Evolutionary conservation across 345 rosid species (phyloP).

Genomic region (Angophora floribunda): DNA sequence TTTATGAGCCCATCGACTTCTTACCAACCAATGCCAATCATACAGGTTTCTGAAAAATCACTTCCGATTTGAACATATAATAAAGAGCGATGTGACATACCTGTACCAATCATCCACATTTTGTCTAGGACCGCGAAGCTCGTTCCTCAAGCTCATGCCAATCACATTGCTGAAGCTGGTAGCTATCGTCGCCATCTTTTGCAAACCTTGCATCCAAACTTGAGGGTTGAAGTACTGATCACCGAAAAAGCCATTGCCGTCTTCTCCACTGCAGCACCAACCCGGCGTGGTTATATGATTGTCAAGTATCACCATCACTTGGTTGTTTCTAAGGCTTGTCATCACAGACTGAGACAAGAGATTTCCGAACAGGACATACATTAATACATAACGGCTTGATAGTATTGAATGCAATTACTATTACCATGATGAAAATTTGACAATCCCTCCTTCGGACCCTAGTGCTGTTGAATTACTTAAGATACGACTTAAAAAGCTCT

Average conservation of each 20-base stretch:
- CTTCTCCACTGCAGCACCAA: conserved; percentile 72
- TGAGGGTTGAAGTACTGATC: conserved; percentile 64
- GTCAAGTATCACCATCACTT: conserved; percentile 85
- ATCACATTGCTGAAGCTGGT: conserved; percentile 46
- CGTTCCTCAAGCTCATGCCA: conserved; percentile 92
- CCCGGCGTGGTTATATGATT: conserved; percentile 86
- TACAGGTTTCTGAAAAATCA: background rate
- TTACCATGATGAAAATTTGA: background rate
- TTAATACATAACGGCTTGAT: background rate
- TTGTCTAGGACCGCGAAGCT: conserved; percentile 82
- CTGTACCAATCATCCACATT: conserved; percentile 80
- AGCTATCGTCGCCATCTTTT: conserved; percentile 55
- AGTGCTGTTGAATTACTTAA: background rate
- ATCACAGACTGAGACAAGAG: conserved; percentile 45
- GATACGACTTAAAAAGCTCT: background rate
- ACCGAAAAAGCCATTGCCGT: conserved; percentile 93
- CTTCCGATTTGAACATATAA: background rate
- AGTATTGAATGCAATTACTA: background rate
- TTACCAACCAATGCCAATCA: background rate
- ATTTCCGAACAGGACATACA: too few species aligned
- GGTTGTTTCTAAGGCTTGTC: conserved; percentile 41
- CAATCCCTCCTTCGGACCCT: background rate
- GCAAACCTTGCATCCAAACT: conserved; percentile 54
- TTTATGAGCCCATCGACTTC: background rate
- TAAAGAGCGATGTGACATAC: conserved; percentile 13